These are phyloP conservation scores for Pythium sukuiense DNA, from an alignment of 352 stramenopile species.

Conservation along the genomic window DNA sequence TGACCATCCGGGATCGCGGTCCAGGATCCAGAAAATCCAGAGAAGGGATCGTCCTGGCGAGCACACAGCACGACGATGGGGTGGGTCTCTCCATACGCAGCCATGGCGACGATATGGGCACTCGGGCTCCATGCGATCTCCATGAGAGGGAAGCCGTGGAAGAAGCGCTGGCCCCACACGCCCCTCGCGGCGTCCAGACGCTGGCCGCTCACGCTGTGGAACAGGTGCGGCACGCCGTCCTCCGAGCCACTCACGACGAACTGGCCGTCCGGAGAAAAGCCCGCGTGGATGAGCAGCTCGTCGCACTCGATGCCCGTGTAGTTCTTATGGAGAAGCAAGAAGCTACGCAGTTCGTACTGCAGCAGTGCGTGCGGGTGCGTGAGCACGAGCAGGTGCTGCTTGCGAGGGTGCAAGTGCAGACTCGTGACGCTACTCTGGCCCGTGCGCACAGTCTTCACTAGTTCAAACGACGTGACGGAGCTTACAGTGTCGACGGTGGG, in stretches of 20 bases:
- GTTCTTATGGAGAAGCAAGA: constrained; percentile 70
- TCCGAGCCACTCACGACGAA: constrained; percentile 63
- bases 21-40: neutral
- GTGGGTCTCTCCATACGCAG: constrained; percentile 59
- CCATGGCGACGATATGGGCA: constrained; percentile 63
- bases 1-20: neutral
- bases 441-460: constrained; percentile 54
- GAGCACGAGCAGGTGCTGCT: constrained; percentile 64
- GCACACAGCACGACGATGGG: constrained; percentile 64
- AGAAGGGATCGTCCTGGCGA: constrained; percentile 40
- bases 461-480: constrained; percentile 28
- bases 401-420: constrained; percentile 62
- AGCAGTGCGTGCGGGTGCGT: constrained; percentile 60
- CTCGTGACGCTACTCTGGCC: constrained; percentile 50
- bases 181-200: constrained; percentile 32
- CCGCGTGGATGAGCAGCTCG: constrained; percentile 44
- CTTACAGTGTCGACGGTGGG: neutral
- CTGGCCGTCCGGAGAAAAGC: constrained; percentile 67
- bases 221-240: constrained; percentile 56
- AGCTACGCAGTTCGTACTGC: constrained; percentile 76
- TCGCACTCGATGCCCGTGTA: constrained; percentile 55
- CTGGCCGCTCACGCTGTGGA: constrained; percentile 52
- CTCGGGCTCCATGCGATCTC: constrained; percentile 65
- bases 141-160: constrained; percentile 44
- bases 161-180: constrained; percentile 63